phyloP scores from a whole-genome alignment of 305 asterid genomes.

The Fraxinus nigra region DNA sequence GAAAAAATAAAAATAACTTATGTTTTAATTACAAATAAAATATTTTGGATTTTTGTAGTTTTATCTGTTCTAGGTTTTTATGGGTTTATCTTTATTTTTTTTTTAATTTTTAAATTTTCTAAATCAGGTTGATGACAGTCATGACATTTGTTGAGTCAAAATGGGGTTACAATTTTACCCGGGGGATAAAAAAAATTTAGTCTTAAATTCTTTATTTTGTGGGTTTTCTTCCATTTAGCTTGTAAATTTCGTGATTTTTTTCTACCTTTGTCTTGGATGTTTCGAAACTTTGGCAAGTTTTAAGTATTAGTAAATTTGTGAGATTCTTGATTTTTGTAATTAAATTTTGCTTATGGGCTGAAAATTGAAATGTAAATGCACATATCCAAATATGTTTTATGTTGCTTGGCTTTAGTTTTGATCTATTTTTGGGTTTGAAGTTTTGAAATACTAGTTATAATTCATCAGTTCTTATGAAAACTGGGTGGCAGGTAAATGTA shows the following conservation, averaged over 20 bases:
- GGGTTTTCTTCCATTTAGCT: neutral
- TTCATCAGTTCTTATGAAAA: constrained; percentile 18
- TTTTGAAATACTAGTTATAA: neutral
- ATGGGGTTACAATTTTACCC: neutral
- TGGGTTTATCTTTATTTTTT: neutral
- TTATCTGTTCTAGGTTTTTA: neutral
- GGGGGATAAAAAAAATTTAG: neutral
- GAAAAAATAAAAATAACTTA: neutral
- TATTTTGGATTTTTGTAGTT: neutral
- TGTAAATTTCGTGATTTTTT: neutral
- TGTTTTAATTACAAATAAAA: neutral
- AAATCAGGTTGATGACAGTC: neutral
- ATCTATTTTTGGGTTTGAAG: neutral
- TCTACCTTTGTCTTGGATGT: neutral
- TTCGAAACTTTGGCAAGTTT: neutral
- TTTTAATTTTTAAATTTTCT: neutral
- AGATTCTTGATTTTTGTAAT: neutral
- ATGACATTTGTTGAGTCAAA: neutral
- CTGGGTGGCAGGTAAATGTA: constrained; percentile 58
- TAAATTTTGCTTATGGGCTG: neutral
- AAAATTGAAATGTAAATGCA: neutral
- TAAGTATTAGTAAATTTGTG: neutral
- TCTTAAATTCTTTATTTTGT: neutral
- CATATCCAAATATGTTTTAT: neutral
- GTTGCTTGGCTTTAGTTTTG: neutral